Conservation (phyloP, 202 grass and related monocot genomes). For the Tripidium arundinaceum region DNA sequence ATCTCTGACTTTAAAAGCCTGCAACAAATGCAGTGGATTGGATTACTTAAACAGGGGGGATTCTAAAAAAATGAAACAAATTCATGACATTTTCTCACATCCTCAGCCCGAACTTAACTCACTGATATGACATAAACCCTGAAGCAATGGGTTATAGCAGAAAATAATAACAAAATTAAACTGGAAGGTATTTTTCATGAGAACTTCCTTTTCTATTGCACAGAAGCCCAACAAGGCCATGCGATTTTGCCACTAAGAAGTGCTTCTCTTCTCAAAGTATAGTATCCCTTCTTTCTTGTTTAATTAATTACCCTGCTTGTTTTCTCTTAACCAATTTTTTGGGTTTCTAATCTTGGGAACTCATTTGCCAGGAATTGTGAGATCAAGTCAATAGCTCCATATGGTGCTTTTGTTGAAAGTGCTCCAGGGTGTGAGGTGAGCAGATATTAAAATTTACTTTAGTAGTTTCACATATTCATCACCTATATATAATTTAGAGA, state of each 20-base stretch:
- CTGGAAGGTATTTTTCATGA: not conserved
- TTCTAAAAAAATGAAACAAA: conserved; percentile 16
- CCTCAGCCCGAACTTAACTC: conserved; percentile 90
- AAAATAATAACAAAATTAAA: conserved; percentile 17
- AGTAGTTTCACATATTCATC: conserved; percentile 8
- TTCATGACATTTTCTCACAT: conserved; percentile 63
- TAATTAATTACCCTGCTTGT: not conserved
- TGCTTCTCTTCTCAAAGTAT: not conserved
- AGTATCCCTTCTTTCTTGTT: no score
- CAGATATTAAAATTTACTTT: conserved; percentile 15
- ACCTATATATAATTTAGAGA: conserved; percentile 16
- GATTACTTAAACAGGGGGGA: conserved; percentile 14
- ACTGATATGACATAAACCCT: conserved; percentile 97
- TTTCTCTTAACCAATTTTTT: conserved; percentile 8
- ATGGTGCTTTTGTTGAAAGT: conserved; percentile 97
- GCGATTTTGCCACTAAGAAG: not conserved
- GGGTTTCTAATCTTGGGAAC: conserved; percentile 26
- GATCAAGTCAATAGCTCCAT: conserved; percentile 83
- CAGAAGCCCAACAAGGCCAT: not conserved
- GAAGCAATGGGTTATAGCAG: conserved; percentile 22
- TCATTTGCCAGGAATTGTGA: conserved; percentile 67
- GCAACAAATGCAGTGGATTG: conserved; percentile 30
- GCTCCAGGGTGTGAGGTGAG: conserved; percentile 88
- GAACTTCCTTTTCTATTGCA: conserved; percentile 11
- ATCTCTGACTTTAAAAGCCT: conserved; percentile 87